A percentile compares a stretch with the other conserved stretches of the same genome.
phyloP scores from a whole-genome alignment of 805 yeast genomes.

The Candida yuanshanica region DNA sequence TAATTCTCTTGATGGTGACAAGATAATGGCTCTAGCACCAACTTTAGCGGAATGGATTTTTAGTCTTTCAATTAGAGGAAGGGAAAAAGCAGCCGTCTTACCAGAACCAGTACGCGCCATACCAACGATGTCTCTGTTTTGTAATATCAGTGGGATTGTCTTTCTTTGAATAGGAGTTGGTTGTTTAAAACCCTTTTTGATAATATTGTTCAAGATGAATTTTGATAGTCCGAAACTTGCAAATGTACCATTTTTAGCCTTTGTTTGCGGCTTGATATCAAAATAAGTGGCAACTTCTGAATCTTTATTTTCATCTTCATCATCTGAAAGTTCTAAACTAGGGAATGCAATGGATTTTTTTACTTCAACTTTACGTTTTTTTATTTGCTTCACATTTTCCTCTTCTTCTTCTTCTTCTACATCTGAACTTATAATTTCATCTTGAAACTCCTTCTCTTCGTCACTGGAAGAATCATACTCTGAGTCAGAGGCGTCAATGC shows the following conservation, averaged over 20 bases:
- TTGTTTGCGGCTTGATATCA: slow-evolving; percentile 38
- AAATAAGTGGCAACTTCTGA: slow-evolving; percentile 43
- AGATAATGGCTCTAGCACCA: slow-evolving; percentile 82
- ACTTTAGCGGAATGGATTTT: slow-evolving; percentile 80
- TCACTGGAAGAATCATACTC: slow-evolving; percentile 25
- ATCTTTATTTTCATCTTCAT: slow-evolving; percentile 34
- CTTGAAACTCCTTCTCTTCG: slow-evolving; percentile 39
- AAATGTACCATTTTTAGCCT: slow-evolving; percentile 75
- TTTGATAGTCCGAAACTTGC: slow-evolving; percentile 86
- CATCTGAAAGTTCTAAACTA: slow-evolving; percentile 47
- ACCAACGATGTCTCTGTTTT: slow-evolving; percentile 91
- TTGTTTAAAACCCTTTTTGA: slow-evolving; percentile 81
- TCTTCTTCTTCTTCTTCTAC: slow-evolving; percentile 39
- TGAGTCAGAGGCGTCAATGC: slow-evolving; percentile 38
- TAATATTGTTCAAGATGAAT: slow-evolving; percentile 59
- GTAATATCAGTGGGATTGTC: slow-evolving; percentile 85
- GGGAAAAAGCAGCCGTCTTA: slow-evolving; percentile 93
- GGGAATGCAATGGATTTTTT: slow-evolving; percentile 33
- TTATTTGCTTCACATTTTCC: slow-evolving; percentile 19
- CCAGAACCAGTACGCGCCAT: slow-evolving; percentile 99
- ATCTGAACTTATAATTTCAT: slow-evolving; percentile 45
- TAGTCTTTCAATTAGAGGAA: slow-evolving; percentile 84
- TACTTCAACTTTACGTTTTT: slow-evolving; percentile 21
- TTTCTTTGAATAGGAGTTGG: slow-evolving; percentile 98
- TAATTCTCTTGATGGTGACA: slow-evolving; percentile 94